Evolutionary conservation across 2,329 filamentous ascomycete genomes (phyloP), one percentile per base, ranked within the genome.

Genomic region (Pestalotiopsis sp.): DNA sequence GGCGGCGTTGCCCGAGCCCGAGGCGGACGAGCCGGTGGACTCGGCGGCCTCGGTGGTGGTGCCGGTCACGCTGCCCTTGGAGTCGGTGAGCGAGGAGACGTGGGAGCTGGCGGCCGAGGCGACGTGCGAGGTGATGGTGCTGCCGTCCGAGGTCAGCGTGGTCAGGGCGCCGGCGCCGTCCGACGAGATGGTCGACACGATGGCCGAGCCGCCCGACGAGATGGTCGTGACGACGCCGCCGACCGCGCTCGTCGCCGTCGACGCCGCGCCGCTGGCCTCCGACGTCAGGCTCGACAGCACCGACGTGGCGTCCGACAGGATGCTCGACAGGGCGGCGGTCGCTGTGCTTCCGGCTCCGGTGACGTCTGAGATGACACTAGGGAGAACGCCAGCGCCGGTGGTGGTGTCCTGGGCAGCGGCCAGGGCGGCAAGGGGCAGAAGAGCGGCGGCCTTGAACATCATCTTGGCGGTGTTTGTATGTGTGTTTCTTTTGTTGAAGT

Each of bases 181-280:
- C 41, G 64, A 66, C 6, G 64, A 41, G 38, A 64, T 41, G 61
- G 36, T 64, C 61, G 61, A 64, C 7, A 64, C 61, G 12, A 64
- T 45, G 12, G 38, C 38, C 13, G 20, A 20, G 41, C 45, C 64
- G 25, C 25, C 64, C 17, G 64, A 66, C 14, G 64, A 57, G 27
- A 66, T 20, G 25, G 52, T 58, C 9, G 52, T 66, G 31, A 66
- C 14, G 14, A 36, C 64, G 25, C 64, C 64, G 25, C 52, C 57
- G 36, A 25, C 38, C 14, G 45, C 64, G 7, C 13, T 11, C 20
- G 64, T 61, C n/a, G 56, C 56, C 17, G 45, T 31, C 20, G 64
- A 38, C 12, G 3, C 20, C 12, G 38, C 45, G 11, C 45, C 62
- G 38, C 62, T 52, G n/a, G 39, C 62, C 23, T 36, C 62, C n/a